A percentile compares a stretch with the other conserved stretches of the same genome.
phyloP scores from a whole-genome alignment of 2,329 filamentous ascomycete genomes.

The Tympanopsis confertula region DNA sequence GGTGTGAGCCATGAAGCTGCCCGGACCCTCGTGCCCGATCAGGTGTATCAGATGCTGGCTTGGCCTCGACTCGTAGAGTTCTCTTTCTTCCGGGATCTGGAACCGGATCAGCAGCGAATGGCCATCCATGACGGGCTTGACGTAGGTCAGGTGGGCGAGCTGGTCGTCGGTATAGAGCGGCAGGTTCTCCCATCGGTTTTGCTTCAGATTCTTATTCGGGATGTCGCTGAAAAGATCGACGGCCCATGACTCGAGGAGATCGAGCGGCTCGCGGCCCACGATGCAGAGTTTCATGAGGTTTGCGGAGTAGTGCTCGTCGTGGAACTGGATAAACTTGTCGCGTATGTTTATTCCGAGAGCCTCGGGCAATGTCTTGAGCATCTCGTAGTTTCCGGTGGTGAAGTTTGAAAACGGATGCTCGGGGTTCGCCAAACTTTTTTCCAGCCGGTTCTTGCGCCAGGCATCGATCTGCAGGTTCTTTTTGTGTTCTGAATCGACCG shows the following conservation, averaged over 20 bases:
- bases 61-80: conserved; percentile 68
- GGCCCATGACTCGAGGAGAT: conserved; percentile 75
- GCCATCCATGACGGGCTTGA: conserved; percentile 83
- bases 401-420: conserved; percentile 85
- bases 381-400: conserved; percentile 78
- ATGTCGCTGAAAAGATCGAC: conserved; percentile 72
- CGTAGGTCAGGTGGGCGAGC: conserved; percentile 62
- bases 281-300: conserved; percentile 90
- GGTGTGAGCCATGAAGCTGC: conserved; percentile 80
- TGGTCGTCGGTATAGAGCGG: conserved; percentile 35
- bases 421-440: conserved; percentile 78
- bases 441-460: conserved; percentile 79
- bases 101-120: conserved; percentile 72
- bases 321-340: conserved; percentile 85
- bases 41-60: conserved; percentile 79
- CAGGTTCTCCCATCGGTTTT: conserved; percentile 40
- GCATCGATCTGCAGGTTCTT: conserved; percentile 88
- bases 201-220: conserved; percentile 67
- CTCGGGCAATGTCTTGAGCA: conserved; percentile 72
- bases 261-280: conserved; percentile 68
- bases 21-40: conserved; percentile 84
- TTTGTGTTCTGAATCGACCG: conserved; percentile 93
- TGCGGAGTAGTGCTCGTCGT: conserved; percentile 79
- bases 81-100: conserved; percentile 74
- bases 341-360: conserved; percentile 72